Conservation (phyloP, 257 asterid genomes). For the Ophiorrhiza pumila region DNA sequence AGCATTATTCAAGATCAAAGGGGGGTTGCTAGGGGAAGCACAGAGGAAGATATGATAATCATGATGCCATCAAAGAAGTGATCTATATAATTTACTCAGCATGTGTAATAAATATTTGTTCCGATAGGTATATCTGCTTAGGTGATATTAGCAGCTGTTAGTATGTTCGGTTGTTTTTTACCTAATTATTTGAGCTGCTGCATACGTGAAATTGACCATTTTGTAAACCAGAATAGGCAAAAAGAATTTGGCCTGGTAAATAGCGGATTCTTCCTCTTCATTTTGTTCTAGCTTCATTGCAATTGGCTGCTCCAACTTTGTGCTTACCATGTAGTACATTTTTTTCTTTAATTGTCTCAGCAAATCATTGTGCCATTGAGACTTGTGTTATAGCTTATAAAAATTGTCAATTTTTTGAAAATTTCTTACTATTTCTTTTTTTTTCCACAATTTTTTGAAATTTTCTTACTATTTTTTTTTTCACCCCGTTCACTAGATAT, state of each 20-base stretch:
- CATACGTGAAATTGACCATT: background rate
- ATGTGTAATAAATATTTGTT: background rate
- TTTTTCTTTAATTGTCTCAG: too few species aligned
- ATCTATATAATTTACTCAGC: background rate
- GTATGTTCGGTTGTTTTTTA: background rate
- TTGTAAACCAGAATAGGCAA: background rate
- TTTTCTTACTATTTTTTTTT: too few species aligned
- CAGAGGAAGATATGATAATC: background rate
- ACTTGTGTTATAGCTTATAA: too few species aligned
- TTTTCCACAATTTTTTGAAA: too few species aligned
- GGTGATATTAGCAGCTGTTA: constrained; percentile 1
- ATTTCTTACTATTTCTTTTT: too few species aligned
- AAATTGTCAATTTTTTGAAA: too few species aligned
- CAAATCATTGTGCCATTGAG: too few species aligned
- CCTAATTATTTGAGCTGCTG: constrained; percentile 8
- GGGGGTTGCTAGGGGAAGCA: background rate
- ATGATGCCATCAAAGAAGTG: background rate
- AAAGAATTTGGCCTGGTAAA: constrained; percentile 3
- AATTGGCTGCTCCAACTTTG: too few species aligned
- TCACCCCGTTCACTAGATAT: too few species aligned
- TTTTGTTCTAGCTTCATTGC: too few species aligned
- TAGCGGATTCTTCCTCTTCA: background rate
- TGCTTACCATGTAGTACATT: too few species aligned
- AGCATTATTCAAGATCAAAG: background rate
- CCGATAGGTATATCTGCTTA: background rate